A percentile compares a stretch with the other conserved stretches of the same genome.
phyloP scores from a whole-genome alignment of 352 stramenopile species.

The Thalassiosira delicatula region DNA sequence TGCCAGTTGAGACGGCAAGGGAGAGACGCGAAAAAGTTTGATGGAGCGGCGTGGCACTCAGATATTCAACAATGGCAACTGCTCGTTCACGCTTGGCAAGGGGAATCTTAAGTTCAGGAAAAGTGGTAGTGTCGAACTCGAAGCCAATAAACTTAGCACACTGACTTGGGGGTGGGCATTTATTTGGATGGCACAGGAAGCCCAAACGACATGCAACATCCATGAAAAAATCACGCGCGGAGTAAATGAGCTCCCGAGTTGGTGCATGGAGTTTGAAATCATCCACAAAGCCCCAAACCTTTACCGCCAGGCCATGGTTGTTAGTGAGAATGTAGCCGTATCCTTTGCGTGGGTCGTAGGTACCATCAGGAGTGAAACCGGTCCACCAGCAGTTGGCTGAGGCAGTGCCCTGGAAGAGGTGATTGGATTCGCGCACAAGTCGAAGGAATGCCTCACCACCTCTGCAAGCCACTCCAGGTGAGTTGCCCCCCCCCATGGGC shows the following conservation, averaged over 20 bases:
- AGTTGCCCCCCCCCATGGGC: neutral
- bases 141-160: neutral
- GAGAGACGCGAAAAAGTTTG: slow-evolving; percentile 9
- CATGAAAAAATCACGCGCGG: neutral
- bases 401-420: neutral
- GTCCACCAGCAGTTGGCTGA: neutral
- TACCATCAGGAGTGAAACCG: neutral
- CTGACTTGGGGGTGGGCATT: neutral
- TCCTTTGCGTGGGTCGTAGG: neutral
- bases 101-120: neutral
- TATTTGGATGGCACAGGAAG: neutral
- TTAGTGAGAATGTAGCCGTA: neutral
- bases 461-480: neutral
- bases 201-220: neutral
- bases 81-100: neutral
- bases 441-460: neutral
- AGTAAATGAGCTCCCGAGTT: neutral
- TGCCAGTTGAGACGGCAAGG: slow-evolving; percentile 11
- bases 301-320: neutral
- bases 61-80: neutral
- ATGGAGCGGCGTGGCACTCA: neutral
- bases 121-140: neutral
- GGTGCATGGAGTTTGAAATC: neutral
- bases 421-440: neutral
- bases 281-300: neutral